Evolutionary conservation across 2,329 filamentous ascomycete genomes (phyloP).

Genomic region (Talaromyces sp.): DNA sequence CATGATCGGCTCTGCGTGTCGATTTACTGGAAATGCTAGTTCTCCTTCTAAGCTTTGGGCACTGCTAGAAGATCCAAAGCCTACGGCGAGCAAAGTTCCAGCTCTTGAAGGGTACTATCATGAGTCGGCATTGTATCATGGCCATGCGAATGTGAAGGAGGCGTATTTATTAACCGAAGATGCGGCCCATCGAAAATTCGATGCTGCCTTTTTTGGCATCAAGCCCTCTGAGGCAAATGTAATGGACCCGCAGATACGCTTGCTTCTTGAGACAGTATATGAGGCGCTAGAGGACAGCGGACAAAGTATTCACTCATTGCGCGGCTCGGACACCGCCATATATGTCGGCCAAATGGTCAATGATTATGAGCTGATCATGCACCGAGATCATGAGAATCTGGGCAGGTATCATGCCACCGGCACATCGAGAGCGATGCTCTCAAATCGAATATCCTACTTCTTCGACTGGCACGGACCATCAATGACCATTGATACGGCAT

Average conservation of each 20-base stretch:
- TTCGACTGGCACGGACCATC: slow-evolving; percentile 17
- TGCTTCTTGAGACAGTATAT: slow-evolving; percentile 7
- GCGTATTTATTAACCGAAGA: too few relatives aligned
- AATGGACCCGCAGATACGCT: background rate
- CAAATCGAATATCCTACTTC: slow-evolving; percentile 38
- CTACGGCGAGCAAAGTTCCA: too few relatives aligned
- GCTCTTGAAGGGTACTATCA: too few relatives aligned
- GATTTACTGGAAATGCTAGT: too few relatives aligned
- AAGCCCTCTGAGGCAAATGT: background rate
- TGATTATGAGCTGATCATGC: slow-evolving; percentile 3
- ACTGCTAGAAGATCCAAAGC: too few relatives aligned
- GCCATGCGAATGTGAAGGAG: too few relatives aligned
- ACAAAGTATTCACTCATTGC: slow-evolving; percentile 3
- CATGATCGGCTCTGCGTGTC: too few relatives aligned
- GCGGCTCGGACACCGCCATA: slow-evolving; percentile 8
- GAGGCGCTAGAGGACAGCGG: slow-evolving; percentile 6
- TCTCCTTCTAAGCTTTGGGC: too few relatives aligned
- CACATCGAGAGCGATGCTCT: slow-evolving; percentile 33
- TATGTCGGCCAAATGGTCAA: slow-evolving; percentile 5
- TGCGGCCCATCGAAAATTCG: background rate
- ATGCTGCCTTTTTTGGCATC: slow-evolving; percentile 11
- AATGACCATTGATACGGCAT: slow-evolving; percentile 51
- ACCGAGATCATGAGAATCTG: slow-evolving; percentile 1
- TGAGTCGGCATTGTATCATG: too few relatives aligned
- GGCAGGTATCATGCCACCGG: slow-evolving; percentile 19